Percentiles rank a stretch among this genome's conserved stretches.
Conservation (phyloP, 1,139 yeast genomes). For the Pneumocystis wakefieldiae region DNA sequence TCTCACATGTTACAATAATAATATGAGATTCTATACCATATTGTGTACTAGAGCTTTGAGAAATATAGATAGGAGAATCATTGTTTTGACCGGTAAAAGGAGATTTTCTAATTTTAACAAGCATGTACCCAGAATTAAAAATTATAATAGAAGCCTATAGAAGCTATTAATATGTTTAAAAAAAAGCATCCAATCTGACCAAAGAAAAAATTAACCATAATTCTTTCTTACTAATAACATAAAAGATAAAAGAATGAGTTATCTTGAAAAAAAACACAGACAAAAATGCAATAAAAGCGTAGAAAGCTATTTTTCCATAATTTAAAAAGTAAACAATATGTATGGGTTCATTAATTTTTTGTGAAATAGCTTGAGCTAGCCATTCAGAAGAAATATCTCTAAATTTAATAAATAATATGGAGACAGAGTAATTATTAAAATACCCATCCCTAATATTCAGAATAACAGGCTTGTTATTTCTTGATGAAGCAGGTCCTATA, state of each 20-base stretch:
- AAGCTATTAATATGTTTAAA: neutral
- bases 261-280: neutral
- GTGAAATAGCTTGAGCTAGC: neutral
- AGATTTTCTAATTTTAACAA: neutral
- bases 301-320: neutral
- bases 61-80: neutral
- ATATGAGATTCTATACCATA: neutral
- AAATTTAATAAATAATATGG: neutral
- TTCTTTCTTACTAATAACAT: neutral
- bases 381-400: neutral
- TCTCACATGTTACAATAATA: neutral
- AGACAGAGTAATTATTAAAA: neutral
- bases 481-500: neutral
- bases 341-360: neutral
- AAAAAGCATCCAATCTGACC: neutral
- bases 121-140: neutral
- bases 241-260: neutral
- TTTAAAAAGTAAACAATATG: neutral
- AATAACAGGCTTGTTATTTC: neutral
- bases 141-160: neutral
- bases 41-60: neutral
- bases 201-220: neutral
- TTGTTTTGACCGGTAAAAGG: neutral
- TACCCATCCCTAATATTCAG: neutral
- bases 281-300: neutral